Conservation (phyloP, 1,139 yeast genomes). For the Suzukiozyma palmioleophila region DNA sequence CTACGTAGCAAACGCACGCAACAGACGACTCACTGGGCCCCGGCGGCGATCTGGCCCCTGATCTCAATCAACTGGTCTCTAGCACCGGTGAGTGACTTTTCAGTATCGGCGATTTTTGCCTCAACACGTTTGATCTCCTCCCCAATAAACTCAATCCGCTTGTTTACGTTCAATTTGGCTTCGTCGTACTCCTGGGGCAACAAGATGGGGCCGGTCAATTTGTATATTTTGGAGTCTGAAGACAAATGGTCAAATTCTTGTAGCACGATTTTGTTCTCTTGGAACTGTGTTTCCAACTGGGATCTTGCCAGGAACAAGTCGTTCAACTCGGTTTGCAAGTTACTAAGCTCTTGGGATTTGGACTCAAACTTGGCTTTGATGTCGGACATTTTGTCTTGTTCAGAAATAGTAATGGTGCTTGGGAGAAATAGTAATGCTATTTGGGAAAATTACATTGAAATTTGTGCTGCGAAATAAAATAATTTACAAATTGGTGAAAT, state of each 20-base stretch:
- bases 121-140: constrained; percentile 73
- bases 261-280: constrained; percentile 89
- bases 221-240: constrained; percentile 68
- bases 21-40: neutral
- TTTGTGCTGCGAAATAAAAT: too few species aligned
- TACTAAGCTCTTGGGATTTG: constrained; percentile 36
- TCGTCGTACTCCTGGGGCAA: constrained; percentile 83
- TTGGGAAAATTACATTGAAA: too few species aligned
- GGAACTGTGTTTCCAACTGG: constrained; percentile 71
- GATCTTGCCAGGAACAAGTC: constrained; percentile 61
- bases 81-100: constrained; percentile 44
- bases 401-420: too few species aligned
- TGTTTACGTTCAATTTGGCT: constrained; percentile 76
- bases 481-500: too few species aligned
- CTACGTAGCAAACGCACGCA: too few species aligned
- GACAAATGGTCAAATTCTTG: constrained; percentile 66
- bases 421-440: too few species aligned
- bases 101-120: constrained; percentile 48
- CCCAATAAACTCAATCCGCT: constrained; percentile 82
- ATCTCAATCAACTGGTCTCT: constrained; percentile 46
- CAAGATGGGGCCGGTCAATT: constrained; percentile 87
- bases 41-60: constrained; percentile 21
- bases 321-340: constrained; percentile 30
- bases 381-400: constrained; percentile 16
- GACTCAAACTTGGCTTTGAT: constrained; percentile 34